Percentiles rank a stretch among this genome's conserved stretches.
Evolutionary conservation across 1,284 basidiomycete genomes (phyloP).

Genomic region (Pyrrhoderma lamaoense): DNA sequence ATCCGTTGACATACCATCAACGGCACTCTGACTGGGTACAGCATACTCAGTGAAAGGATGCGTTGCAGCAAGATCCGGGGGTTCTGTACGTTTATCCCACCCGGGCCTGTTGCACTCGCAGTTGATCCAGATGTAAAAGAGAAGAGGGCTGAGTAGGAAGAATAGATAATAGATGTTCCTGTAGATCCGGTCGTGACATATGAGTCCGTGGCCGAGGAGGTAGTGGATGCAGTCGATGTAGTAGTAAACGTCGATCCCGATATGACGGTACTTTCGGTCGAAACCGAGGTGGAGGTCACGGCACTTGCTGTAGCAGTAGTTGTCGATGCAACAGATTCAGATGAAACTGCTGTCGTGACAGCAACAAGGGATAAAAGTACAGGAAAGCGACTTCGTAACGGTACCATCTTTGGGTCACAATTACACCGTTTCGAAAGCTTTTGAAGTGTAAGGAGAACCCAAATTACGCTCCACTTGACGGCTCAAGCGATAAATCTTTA

Average conservation of each 20-base stretch:
- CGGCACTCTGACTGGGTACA: conserved; percentile 2
- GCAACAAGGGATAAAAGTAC: no score
- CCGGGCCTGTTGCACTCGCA: conserved; percentile 2
- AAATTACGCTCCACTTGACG: no score
- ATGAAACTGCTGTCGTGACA: no score
- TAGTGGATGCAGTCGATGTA: not conserved
- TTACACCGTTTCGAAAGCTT: no score
- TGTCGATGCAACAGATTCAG: no score
- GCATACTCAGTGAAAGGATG: conserved; percentile 7
- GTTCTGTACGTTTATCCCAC: conserved; percentile 3
- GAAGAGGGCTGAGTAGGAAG: conserved; percentile 2
- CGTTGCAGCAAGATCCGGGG: conserved; percentile 1
- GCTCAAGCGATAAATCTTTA: no score
- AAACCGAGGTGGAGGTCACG: not conserved
- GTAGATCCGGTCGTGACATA: conserved; percentile 6
- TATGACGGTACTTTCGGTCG: not conserved
- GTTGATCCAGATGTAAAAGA: conserved; percentile 7
- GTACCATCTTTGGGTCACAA: no score
- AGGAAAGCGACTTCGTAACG: no score
- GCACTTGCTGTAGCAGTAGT: not conserved
- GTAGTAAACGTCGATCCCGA: not conserved
- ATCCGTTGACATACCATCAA: conserved; percentile 4
- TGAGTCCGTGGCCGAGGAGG: not conserved
- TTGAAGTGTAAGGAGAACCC: no score
- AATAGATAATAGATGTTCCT: conserved; percentile 2